phyloP scores from a whole-genome alignment of 176 grass and related monocot genomes.

The Poa pratensis region DNA sequence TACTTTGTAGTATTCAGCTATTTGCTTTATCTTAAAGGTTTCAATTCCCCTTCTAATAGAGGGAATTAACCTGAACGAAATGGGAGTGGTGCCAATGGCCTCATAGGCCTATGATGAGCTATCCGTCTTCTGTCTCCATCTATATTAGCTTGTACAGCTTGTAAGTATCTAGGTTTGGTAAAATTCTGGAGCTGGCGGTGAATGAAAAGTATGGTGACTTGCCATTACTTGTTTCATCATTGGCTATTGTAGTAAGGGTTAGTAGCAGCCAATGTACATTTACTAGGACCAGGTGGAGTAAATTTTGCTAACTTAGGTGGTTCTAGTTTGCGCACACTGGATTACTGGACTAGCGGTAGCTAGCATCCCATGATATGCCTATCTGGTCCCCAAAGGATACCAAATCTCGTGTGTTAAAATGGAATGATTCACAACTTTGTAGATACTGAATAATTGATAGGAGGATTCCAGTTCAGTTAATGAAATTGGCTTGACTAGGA shows the following conservation, averaged over 20 bases:
- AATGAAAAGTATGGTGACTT: slow-evolving; percentile 2
- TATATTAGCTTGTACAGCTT: neutral
- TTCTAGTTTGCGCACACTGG: neutral
- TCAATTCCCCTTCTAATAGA: neutral
- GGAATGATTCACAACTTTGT: no score
- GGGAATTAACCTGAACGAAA: neutral
- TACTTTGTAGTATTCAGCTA: neutral
- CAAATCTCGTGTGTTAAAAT: no score
- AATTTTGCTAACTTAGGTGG: neutral
- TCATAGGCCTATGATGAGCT: neutral
- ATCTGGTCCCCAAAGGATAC: no score
- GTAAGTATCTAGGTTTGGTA: neutral
- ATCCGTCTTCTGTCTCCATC: neutral
- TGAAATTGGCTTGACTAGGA: no score
- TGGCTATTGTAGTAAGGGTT: neutral
- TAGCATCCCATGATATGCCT: no score
- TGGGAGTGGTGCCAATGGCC: neutral
- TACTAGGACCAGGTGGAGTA: neutral
- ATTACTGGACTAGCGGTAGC: no score
- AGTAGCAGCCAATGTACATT: neutral
- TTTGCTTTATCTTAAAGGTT: neutral
- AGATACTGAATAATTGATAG: no score
- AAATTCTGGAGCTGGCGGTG: neutral
- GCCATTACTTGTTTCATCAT: neutral
- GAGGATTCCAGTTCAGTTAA: no score